These are phyloP conservation scores for Seiridium cupressi DNA, from an alignment of 2,329 filamentous ascomycete genomes.

Conservation along the genomic window DNA sequence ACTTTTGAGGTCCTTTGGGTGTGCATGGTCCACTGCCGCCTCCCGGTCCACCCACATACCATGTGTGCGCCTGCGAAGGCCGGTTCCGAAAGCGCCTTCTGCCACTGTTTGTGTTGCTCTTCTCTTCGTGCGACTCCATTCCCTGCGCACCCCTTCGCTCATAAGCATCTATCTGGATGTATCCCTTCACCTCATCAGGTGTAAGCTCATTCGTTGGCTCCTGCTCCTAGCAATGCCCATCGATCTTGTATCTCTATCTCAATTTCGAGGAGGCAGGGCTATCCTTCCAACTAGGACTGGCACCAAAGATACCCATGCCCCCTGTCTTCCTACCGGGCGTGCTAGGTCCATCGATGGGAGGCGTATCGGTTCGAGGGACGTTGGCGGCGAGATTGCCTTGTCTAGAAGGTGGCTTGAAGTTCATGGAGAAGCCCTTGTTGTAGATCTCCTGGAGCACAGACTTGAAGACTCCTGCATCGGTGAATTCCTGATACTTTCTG, in stretches of 20 bases:
- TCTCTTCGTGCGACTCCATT: not conserved
- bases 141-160: not conserved
- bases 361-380: conserved; percentile 23
- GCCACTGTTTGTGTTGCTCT: too few relatives aligned
- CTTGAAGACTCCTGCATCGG: conserved; percentile 80
- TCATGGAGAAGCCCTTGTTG: conserved; percentile 56
- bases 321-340: conserved; percentile 18
- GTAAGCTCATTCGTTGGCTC: not conserved
- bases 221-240: not conserved
- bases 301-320: not conserved
- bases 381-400: conserved; percentile 10
- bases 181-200: not conserved
- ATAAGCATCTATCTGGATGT: not conserved
- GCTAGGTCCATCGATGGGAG: conserved; percentile 21
- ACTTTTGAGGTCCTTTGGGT: too few relatives aligned
- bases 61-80: too few relatives aligned
- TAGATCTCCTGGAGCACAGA: conserved; percentile 88
- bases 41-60: too few relatives aligned
- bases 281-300: conserved; percentile 10
- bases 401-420: conserved; percentile 53
- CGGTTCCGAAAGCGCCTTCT: too few relatives aligned
- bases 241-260: conserved; percentile 1
- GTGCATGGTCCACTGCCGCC: too few relatives aligned
- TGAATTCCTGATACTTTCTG: conserved; percentile 85
- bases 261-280: not conserved